A percentile compares a stretch with the other conserved stretches of the same genome.
Evolutionary conservation across 73 alveolate species (phyloP).

Genomic region (Tetrahymena thermophila): DNA sequence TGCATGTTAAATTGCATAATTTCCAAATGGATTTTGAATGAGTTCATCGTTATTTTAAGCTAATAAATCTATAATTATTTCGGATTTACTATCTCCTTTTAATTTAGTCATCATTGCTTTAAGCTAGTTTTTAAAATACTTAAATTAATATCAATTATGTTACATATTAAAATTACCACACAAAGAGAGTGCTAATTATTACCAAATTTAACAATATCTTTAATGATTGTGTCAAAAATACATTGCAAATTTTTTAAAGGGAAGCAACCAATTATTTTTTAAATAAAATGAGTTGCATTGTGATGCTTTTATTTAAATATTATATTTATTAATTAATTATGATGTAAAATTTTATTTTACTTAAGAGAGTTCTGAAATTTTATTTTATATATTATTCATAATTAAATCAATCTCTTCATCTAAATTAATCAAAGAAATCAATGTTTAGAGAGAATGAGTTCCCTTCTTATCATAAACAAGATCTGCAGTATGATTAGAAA

Average conservation of each 20-base stretch:
- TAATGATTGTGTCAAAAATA: constrained; percentile 49
- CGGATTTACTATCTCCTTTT: constrained; percentile 31
- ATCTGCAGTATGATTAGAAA: constrained; percentile 16
- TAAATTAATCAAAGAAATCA: constrained; percentile 51
- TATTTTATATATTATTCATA: constrained; percentile 38
- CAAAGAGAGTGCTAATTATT: constrained; percentile 59
- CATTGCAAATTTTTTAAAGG: constrained; percentile 51
- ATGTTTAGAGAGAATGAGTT: constrained; percentile 65
- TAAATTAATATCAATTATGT: too few species aligned
- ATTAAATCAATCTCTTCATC: constrained; percentile 55
- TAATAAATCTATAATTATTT: neutral
- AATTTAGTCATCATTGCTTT: constrained; percentile 38
- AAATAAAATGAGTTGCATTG: constrained; percentile 71
- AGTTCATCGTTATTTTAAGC: constrained; percentile 3
- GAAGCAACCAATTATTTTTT: constrained; percentile 51
- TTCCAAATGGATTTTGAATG: constrained; percentile 69
- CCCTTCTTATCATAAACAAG: constrained; percentile 63
- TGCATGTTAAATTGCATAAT: constrained; percentile 61
- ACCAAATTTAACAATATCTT: constrained; percentile 44
- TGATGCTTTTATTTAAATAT: constrained; percentile 32
- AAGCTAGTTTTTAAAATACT: constrained; percentile 1
- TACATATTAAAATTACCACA: constrained; percentile 45
- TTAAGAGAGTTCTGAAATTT: constrained; percentile 46
- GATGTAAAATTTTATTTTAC: neutral
- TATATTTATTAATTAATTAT: neutral